Percentiles rank a stretch among this genome's conserved stretches.
phyloP scores from a whole-genome alignment of 176 grass and related monocot genomes.

The Leersia perrieri region DNA sequence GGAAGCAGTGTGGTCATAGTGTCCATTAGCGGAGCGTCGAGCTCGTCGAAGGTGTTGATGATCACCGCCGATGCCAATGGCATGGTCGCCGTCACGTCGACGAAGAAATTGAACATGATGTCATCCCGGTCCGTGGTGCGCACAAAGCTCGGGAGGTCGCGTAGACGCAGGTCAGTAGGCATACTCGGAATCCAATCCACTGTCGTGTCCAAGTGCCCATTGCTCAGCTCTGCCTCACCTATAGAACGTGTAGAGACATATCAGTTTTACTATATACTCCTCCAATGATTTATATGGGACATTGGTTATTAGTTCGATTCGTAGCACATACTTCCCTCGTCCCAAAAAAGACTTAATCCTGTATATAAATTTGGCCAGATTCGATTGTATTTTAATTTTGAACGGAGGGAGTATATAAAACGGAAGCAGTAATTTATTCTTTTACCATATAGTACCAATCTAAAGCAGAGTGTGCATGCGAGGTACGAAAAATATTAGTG shows the following conservation, averaged over 20 bases:
- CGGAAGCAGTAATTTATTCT: too few relatives aligned
- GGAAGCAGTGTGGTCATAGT: constrained; percentile 10
- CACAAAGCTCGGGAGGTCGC: constrained; percentile 45
- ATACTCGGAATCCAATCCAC: constrained; percentile 25
- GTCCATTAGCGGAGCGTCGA: constrained; percentile 16
- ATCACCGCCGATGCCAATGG: constrained; percentile 31
- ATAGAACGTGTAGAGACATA: not conserved
- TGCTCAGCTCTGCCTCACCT: not conserved
- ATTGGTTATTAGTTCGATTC: too few relatives aligned
- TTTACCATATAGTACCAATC: too few relatives aligned
- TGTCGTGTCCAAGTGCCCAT: constrained; percentile 13
- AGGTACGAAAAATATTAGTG: too few relatives aligned
- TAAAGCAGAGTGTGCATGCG: too few relatives aligned
- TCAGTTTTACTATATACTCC: too few relatives aligned
- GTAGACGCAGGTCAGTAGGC: constrained; percentile 16
- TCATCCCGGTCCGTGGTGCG: constrained; percentile 40
- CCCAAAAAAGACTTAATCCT: too few relatives aligned
- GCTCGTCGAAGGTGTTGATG: constrained; percentile 53
- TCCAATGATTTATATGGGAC: too few relatives aligned
- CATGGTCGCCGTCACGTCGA: constrained; percentile 35
- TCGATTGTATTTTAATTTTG: too few relatives aligned
- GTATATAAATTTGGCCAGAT: too few relatives aligned
- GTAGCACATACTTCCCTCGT: too few relatives aligned
- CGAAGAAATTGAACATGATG: constrained; percentile 50
- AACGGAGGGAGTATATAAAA: too few relatives aligned